Evolutionary conservation across 225 moss, liverwort and hornwort genomes (phyloP).

Genomic region (Polytrichum commune): DNA sequence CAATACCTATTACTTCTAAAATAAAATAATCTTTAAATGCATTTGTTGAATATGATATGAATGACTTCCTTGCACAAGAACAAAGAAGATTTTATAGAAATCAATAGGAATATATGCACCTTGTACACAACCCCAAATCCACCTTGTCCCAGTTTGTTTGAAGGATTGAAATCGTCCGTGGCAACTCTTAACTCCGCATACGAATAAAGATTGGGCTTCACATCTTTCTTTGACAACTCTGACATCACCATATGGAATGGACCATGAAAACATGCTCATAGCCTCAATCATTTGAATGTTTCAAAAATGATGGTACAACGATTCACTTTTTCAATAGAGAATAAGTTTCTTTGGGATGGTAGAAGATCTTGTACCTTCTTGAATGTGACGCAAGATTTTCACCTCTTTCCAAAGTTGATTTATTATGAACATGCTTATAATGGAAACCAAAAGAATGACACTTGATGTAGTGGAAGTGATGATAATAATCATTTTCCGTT

Average conservation of each 20-base stretch:
- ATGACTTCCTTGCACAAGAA: too few relatives aligned
- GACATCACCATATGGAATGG: not conserved
- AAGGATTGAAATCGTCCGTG: not conserved
- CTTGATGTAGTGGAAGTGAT: not conserved
- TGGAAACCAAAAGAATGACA: not conserved
- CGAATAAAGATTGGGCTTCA: not conserved
- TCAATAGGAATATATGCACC: not conserved
- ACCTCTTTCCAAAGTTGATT: not conserved
- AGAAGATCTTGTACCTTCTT: not conserved
- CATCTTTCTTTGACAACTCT: constrained; percentile 8
- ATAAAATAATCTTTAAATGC: too few relatives aligned
- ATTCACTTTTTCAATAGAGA: not conserved
- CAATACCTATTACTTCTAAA: too few relatives aligned
- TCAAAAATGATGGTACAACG: not conserved
- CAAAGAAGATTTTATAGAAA: too few relatives aligned
- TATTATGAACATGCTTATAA: not conserved
- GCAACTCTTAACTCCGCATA: not conserved
- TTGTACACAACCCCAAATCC: constrained; percentile 7
- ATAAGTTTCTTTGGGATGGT: not conserved
- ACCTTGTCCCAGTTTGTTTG: constrained; percentile 1
- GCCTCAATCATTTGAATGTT: not conserved
- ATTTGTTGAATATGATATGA: too few relatives aligned
- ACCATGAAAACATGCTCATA: not conserved
- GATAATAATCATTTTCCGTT: not conserved
- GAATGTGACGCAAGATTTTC: not conserved